A percentile compares a stretch with the other conserved stretches of the same genome.
These are phyloP conservation scores for Cubamyces sp. DNA, from an alignment of 768 basidiomycete genomes.

Conservation along the genomic window DNA sequence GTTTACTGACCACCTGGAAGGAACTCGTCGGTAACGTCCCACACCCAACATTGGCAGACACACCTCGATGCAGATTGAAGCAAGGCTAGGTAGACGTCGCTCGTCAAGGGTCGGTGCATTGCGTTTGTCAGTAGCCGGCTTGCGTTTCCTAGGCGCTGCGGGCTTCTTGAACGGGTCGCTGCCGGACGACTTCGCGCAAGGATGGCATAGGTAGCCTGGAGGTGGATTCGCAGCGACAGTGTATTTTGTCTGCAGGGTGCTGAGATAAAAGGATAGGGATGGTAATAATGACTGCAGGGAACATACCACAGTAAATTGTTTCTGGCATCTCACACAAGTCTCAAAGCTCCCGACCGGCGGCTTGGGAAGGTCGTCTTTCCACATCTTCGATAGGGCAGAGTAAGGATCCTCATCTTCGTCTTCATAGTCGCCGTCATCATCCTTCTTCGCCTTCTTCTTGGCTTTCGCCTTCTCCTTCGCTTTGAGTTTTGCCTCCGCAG, in stretches of 20 bases:
- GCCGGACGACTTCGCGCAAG: conserved; percentile 79
- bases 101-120: conserved; percentile 73
- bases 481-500: conserved; percentile 43
- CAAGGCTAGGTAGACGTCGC: conserved; percentile 68
- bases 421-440: conserved; percentile 47
- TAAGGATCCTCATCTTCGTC: conserved; percentile 71
- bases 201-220: conserved; percentile 82
- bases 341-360: conserved; percentile 81
- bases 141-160: conserved; percentile 61
- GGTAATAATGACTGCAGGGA: not conserved
- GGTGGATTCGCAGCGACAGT: conserved; percentile 74
- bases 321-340: conserved; percentile 78
- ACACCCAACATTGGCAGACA: not conserved
- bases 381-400: conserved; percentile 59
- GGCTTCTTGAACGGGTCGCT: conserved; percentile 88
- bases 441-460: conserved; percentile 43
- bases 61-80: conserved; percentile 82
- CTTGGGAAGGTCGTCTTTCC: conserved; percentile 43
- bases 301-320: conserved; percentile 88
- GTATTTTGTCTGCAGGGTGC: conserved; percentile 72
- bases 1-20: conserved; percentile 75
- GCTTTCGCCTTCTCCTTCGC: conserved; percentile 46
- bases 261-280: not conserved
- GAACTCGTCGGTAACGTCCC: too few relatives aligned
- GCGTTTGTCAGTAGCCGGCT: conserved; percentile 65